Conservation (phyloP, 106 monocot species). For the Apostasia shenzhenica region DNA sequence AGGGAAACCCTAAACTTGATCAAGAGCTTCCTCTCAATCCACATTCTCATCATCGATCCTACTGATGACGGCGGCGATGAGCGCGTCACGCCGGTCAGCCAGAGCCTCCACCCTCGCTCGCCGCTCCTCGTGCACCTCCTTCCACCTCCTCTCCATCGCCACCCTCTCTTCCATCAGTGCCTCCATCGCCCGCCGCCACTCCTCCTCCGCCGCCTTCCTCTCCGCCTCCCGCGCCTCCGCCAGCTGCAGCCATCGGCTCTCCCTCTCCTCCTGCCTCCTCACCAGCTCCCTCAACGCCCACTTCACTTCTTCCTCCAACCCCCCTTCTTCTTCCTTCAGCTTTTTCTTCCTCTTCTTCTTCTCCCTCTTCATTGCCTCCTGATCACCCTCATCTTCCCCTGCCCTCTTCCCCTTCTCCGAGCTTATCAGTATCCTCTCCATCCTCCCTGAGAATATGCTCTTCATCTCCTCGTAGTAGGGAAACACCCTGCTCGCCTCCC, state of each 20-base stretch:
- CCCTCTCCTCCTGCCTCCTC: slow-evolving; percentile 54
- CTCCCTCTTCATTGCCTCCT: slow-evolving; percentile 8
- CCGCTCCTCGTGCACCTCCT: slow-evolving; percentile 64
- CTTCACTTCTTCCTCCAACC: slow-evolving; percentile 22
- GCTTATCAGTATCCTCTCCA: slow-evolving; percentile 20
- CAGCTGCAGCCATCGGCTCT: slow-evolving; percentile 40
- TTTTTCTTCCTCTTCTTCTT: slow-evolving; percentile 13
- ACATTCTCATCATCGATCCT: slow-evolving; percentile 24
- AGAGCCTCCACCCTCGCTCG: slow-evolving; percentile 41
- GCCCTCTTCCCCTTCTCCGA: slow-evolving; percentile 12
- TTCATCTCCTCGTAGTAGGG: slow-evolving; percentile 71
- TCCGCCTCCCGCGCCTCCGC: slow-evolving; percentile 60
- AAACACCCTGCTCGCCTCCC: slow-evolving; percentile 31
- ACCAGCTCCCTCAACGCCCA: slow-evolving; percentile 43
- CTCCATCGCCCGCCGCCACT: slow-evolving; percentile 54
- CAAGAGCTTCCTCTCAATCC: not conserved
- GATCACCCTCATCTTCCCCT: slow-evolving; percentile 26
- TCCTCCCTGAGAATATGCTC: slow-evolving; percentile 42
- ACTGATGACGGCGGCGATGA: slow-evolving; percentile 38
- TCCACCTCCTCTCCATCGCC: slow-evolving; percentile 52
- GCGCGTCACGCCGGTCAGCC: slow-evolving; percentile 49
- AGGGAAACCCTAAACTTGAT: not conserved
- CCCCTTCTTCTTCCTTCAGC: not conserved
- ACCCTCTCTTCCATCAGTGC: slow-evolving; percentile 37
- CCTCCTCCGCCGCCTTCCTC: slow-evolving; percentile 43